Base-by-base conservation (phyloP, 2,329 filamentous ascomycete species). In the Aspergillaceae sp. region DNA sequence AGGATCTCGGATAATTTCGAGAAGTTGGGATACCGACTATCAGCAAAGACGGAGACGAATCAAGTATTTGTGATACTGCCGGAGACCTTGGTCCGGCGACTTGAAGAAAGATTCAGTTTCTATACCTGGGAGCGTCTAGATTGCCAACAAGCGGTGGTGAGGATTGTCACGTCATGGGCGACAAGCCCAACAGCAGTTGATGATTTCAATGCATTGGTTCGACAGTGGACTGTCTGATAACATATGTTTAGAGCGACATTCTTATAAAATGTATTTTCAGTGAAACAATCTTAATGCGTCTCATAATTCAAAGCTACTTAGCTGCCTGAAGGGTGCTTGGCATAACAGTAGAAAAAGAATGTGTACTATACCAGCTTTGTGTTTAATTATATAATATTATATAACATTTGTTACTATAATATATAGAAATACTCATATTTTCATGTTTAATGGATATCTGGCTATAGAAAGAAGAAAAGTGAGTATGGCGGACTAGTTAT, bases 81-180 rank as follows among this genome's bases (percentile, higher is more conserved):
- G 0, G 34, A 66, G 8, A 52, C 51, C 0, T 42, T 75, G 33
- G 64, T 74, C 26, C 55, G 62, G 2, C 54, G 51, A 26, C 51
- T 76, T 33, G 67, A 74, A 48, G 64, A 70, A 37, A 54, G 61
- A 4, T 76, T 74, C 46, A 53, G 57, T 1, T 76, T 76, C 44
- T 74, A 76, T 49, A 64, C 70, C 0, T 75, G 74, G 74, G 72
- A 76, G 34, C 65, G 67, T 46, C 56, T 61, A 27, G 66, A 65
- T 0, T 63, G 69, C 44, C 64, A 62, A 5, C 54, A 59, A 41
- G 67, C 66, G 0, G 67, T 74, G 3, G 63, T 76, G 3, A 62
- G 74, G 6, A 54, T 76, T 42, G 57, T 76, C 29, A 76, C 74
- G 1, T 75, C 73, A 0, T 76, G 74, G 74, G 73, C 74, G 6